Evolutionary conservation across 768 basidiomycete species (phyloP).

Genomic region (Lepiota brunneoincarnata): DNA sequence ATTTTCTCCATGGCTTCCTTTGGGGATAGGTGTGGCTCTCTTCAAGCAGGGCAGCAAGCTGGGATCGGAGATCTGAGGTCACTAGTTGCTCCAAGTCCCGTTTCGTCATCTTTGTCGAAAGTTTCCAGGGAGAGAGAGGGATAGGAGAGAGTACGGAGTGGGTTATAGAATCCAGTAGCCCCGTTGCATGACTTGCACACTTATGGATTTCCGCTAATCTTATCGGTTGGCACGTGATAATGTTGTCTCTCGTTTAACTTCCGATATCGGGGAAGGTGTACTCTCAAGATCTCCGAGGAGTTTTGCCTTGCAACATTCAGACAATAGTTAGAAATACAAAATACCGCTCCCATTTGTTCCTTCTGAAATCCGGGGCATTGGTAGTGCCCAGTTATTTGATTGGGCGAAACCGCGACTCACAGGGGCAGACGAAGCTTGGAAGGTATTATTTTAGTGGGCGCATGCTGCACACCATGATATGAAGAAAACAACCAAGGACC

Average conservation of each 20-base stretch:
- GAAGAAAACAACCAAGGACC: constrained; percentile 38
- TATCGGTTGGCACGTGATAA: no score
- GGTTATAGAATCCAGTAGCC: no score
- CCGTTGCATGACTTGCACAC: no score
- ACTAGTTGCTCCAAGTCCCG: constrained; percentile 18
- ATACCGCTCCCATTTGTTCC: background rate
- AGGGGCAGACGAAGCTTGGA: constrained; percentile 13
- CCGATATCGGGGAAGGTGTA: no score
- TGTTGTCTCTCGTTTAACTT: no score
- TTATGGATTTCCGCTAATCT: no score
- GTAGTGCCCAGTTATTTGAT: no score
- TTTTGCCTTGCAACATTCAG: background rate
- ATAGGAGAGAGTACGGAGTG: background rate
- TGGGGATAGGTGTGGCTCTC: constrained; percentile 25
- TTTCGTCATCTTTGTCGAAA: background rate
- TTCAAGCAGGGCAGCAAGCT: constrained; percentile 22
- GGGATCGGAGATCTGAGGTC: constrained; percentile 22
- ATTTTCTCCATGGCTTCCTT: constrained; percentile 31
- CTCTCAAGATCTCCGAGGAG: no score
- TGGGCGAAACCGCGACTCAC: background rate
- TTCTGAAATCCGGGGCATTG: background rate
- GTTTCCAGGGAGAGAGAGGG: background rate
- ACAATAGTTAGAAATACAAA: background rate
- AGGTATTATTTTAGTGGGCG: constrained; percentile 32
- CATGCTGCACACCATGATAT: constrained; percentile 39